These are phyloP conservation scores for Cladorrhinum sp. DNA, from an alignment of 2,329 filamentous ascomycete genomes.

Conservation along the genomic window DNA sequence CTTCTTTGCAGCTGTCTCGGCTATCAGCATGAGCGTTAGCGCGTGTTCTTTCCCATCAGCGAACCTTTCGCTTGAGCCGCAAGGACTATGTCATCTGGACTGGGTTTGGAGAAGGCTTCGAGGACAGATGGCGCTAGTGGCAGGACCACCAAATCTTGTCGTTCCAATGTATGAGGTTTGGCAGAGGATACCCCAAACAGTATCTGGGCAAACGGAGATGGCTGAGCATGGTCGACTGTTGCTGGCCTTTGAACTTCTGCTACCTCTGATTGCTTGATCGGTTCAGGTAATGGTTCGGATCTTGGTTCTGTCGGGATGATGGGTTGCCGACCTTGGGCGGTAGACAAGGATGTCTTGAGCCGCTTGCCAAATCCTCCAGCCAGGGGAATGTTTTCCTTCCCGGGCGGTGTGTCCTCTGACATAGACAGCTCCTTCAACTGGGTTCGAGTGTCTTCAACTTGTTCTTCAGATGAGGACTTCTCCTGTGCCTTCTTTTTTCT, in stretches of 20 bases:
- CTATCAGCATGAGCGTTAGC: slow-evolving; percentile 53
- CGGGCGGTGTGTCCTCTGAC: slow-evolving; percentile 10
- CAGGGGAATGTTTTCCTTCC: slow-evolving; percentile 31
- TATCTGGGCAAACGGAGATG: slow-evolving; percentile 57
- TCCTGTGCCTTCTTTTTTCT: slow-evolving; percentile 78
- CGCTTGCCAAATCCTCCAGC: slow-evolving; percentile 27
- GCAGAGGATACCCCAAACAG: slow-evolving; percentile 47
- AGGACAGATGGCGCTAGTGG: slow-evolving; percentile 45
- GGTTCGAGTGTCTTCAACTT: slow-evolving; percentile 29
- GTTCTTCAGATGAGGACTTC: slow-evolving; percentile 40
- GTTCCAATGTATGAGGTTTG: slow-evolving; percentile 23
- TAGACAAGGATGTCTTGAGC: slow-evolving; percentile 22
- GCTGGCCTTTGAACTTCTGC: neutral
- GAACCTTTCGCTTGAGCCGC: slow-evolving; percentile 88
- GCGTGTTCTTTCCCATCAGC: slow-evolving; percentile 52
- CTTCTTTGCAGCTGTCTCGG: slow-evolving; percentile 49
- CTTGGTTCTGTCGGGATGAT: slow-evolving; percentile 15
- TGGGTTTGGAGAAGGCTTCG: slow-evolving; percentile 76
- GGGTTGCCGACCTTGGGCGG: slow-evolving; percentile 20
- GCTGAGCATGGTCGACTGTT: slow-evolving; percentile 30
- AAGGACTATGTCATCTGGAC: slow-evolving; percentile 86
- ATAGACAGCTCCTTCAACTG: slow-evolving; percentile 26
- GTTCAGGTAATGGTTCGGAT: slow-evolving; percentile 5
- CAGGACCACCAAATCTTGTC: slow-evolving; percentile 27
- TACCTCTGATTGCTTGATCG: slow-evolving; percentile 1